A percentile compares a stretch with the other conserved stretches of the same genome.
These are phyloP conservation scores for Claviceps humidiphila DNA, from an alignment of 2,329 filamentous ascomycete genomes.

Conservation along the genomic window DNA sequence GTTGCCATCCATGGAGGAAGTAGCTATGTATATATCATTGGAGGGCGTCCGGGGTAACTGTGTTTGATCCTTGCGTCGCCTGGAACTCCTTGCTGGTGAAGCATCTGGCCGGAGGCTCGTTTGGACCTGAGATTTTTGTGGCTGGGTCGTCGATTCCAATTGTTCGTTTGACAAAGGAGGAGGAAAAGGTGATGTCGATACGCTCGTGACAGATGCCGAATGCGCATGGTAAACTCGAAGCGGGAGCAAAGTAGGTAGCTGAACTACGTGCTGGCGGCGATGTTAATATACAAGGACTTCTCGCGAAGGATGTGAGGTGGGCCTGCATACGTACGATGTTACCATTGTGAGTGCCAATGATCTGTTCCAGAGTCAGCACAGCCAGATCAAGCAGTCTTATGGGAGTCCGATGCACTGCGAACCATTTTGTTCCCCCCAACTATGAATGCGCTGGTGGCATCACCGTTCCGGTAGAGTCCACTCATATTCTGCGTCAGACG, in stretches of 20 bases:
- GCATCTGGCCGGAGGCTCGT: conserved; percentile 20
- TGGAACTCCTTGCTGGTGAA: conserved; percentile 37
- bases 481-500: conserved; percentile 70
- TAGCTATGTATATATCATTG: conserved; percentile 86
- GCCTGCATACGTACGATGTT: conserved; percentile 58
- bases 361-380: conserved; percentile 35
- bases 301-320: background rate
- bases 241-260: conserved; percentile 67
- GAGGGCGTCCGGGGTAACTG: conserved; percentile 62
- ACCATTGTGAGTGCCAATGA: conserved; percentile 90
- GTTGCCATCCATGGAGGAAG: conserved; percentile 89
- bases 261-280: conserved; percentile 59
- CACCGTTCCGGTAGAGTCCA: conserved; percentile 80
- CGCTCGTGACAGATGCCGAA: conserved; percentile 74
- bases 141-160: conserved; percentile 26
- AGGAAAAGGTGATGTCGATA: conserved; percentile 82
- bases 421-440: conserved; percentile 97
- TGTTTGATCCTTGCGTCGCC: conserved; percentile 35
- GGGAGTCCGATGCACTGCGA: conserved; percentile 15
- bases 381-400: conserved; percentile 7
- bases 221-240: conserved; percentile 86
- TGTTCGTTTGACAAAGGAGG: conserved; percentile 34
- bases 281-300: background rate
- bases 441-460: conserved; percentile 83
- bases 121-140: conserved; percentile 21